phyloP scores from a whole-genome alignment of 164 flowering plant species.

The Dillenia turbinata region DNA sequence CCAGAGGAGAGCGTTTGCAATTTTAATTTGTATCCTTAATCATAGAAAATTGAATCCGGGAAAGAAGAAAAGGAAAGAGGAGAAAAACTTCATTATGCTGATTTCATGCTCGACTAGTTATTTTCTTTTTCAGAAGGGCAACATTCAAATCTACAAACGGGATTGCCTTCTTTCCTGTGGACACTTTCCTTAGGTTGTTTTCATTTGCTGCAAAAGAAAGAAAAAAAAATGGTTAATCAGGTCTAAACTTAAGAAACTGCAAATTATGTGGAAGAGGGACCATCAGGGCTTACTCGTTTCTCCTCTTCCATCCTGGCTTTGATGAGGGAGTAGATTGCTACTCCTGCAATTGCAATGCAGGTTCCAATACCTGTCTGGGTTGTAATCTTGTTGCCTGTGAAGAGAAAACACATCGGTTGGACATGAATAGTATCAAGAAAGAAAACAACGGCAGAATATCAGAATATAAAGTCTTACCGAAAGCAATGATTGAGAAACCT shows the following conservation, averaged over 20 bases:
- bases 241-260: neutral
- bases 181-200: constrained; percentile 42
- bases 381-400: constrained; percentile 86
- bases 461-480: constrained; percentile 41
- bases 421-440: too few species aligned
- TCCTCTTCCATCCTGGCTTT: constrained; percentile 94
- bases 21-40: constrained; percentile 23
- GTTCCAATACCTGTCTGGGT: constrained; percentile 94
- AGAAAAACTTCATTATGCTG: constrained; percentile 7
- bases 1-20: constrained; percentile 17
- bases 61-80: constrained; percentile 2
- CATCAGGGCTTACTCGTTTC: constrained; percentile 57
- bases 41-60: constrained; percentile 13
- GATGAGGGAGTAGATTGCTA: constrained; percentile 79
- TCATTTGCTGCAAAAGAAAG: constrained; percentile 48
- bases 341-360: constrained; percentile 85
- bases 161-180: constrained; percentile 10
- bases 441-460: neutral
- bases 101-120: constrained; percentile 1
- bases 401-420: neutral
- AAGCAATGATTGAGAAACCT: constrained; percentile 82
- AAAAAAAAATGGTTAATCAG: constrained; percentile 8
- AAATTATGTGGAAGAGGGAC: neutral
- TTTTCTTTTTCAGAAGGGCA: constrained; percentile 8
- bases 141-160: constrained; percentile 13